Conservation (phyloP, 805 yeast genomes). For the Ogataea kodamae region DNA sequence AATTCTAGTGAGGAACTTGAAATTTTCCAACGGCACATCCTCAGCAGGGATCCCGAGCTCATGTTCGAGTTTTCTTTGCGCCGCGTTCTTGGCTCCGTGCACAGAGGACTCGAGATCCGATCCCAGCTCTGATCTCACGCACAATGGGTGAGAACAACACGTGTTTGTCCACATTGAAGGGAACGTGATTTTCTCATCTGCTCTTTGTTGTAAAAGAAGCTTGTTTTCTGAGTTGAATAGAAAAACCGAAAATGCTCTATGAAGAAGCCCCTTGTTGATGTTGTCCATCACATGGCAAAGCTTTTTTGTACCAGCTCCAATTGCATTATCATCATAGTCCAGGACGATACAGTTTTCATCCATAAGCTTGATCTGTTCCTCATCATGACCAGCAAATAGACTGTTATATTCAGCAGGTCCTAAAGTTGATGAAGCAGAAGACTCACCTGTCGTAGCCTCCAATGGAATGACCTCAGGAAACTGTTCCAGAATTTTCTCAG, state of each 20-base stretch:
- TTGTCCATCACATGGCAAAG: slow-evolving; percentile 84
- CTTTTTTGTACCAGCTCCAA: slow-evolving; percentile 94
- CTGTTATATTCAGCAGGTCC: slow-evolving; percentile 31
- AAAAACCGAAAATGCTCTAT: slow-evolving; percentile 96
- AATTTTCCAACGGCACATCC: slow-evolving; percentile 60
- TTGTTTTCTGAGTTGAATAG: slow-evolving; percentile 74
- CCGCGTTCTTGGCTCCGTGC: slow-evolving; percentile 80
- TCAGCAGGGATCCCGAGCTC: slow-evolving; percentile 75
- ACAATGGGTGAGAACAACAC: slow-evolving; percentile 96
- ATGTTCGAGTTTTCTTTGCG: slow-evolving; percentile 86
- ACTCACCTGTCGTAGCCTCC: slow-evolving; percentile 55
- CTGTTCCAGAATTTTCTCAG: slow-evolving; percentile 46
- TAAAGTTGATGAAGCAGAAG: slow-evolving; percentile 38
- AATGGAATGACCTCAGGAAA: slow-evolving; percentile 73
- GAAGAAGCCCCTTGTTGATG: slow-evolving; percentile 81
- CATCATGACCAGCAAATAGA: slow-evolving; percentile 83
- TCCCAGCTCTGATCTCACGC: slow-evolving; percentile 80
- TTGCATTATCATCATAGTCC: slow-evolving; percentile 80
- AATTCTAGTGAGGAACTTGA: slow-evolving; percentile 85
- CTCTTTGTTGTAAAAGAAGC: slow-evolving; percentile 89
- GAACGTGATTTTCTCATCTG: slow-evolving; percentile 93
- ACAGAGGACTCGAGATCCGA: slow-evolving; percentile 55
- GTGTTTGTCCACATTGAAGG: slow-evolving; percentile 98
- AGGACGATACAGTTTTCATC: slow-evolving; percentile 93
- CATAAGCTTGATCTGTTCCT: slow-evolving; percentile 92